phyloP scores from a whole-genome alignment of 495 filamentous ascomycete genomes.

The Acidomyces sp. region DNA sequence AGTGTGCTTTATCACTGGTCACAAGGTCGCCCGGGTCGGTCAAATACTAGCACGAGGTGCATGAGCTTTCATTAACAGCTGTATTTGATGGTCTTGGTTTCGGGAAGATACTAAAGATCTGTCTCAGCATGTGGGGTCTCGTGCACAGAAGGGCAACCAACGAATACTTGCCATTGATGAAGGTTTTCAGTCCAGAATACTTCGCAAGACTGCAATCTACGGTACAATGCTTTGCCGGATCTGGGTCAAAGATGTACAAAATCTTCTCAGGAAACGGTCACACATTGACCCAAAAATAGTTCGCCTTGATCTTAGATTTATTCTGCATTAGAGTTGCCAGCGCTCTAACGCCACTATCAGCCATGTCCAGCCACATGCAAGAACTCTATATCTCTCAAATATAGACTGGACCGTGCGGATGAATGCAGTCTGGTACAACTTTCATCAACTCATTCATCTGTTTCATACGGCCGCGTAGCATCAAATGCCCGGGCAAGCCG shows the following conservation, averaged over 20 bases:
- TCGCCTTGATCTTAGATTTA: slow-evolving; percentile 8
- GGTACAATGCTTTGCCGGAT: slow-evolving; percentile 28
- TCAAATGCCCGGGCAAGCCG: neutral
- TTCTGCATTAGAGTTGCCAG: slow-evolving; percentile 5
- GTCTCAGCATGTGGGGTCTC: no score
- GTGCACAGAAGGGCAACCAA: no score
- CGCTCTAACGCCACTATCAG: neutral
- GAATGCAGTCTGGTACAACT: neutral
- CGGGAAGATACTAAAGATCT: no score
- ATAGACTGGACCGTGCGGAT: neutral
- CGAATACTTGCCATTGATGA: no score
- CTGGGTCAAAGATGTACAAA: slow-evolving; percentile 27
- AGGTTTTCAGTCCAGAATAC: slow-evolving; percentile 11
- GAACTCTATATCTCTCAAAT: neutral
- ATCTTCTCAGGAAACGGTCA: slow-evolving; percentile 33
- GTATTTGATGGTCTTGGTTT: no score
- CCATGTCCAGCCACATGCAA: neutral
- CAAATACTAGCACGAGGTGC: no score
- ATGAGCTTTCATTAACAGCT: no score
- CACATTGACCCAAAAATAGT: slow-evolving; percentile 30
- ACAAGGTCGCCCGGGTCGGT: slow-evolving; percentile 27
- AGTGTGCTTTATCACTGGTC: slow-evolving; percentile 25
- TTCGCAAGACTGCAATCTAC: slow-evolving; percentile 23
- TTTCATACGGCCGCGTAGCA: neutral
- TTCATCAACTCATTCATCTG: slow-evolving; percentile 14